Percentiles rank a stretch among this genome's conserved stretches.
phyloP scores from a whole-genome alignment of 148 eudicot species.

The Silene conica region DNA sequence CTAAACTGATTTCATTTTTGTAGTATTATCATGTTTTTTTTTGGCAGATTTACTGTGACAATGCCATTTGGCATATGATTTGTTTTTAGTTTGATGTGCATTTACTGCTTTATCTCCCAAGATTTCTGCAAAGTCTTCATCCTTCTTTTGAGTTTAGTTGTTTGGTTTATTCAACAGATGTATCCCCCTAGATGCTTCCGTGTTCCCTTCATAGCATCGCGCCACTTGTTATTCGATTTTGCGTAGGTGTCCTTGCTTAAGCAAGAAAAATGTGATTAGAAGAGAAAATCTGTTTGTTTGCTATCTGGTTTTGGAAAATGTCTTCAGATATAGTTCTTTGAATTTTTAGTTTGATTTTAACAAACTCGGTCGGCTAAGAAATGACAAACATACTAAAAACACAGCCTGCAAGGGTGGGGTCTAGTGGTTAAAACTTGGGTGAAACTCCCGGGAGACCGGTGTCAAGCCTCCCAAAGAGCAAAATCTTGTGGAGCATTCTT shows the following conservation, averaged over 20 bases:
- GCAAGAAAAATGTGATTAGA: neutral
- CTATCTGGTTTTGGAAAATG: neutral
- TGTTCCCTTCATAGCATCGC: neutral
- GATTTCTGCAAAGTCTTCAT: neutral
- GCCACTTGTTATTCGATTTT: slow-evolving; percentile 5
- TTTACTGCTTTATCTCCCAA: neutral
- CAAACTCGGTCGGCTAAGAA: neutral
- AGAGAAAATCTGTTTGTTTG: neutral
- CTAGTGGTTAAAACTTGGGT: too few relatives aligned
- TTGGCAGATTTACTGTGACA: neutral
- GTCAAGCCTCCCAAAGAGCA: too few relatives aligned
- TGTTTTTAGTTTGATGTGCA: neutral
- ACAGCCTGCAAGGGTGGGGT: too few relatives aligned
- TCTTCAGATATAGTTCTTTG: neutral
- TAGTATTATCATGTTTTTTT: neutral
- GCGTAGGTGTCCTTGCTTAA: neutral
- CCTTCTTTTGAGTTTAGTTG: neutral
- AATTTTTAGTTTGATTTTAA: neutral
- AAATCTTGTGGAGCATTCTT: too few relatives aligned
- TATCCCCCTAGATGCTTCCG: slow-evolving; percentile 1
- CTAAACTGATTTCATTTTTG: neutral
- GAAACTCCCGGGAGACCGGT: too few relatives aligned
- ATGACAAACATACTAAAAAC: neutral
- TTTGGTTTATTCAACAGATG: neutral
- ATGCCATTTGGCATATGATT: slow-evolving; percentile 11